Base-by-base conservation (phyloP, 2,329 filamentous ascomycete species). In the Karstenula rhodostoma region DNA sequence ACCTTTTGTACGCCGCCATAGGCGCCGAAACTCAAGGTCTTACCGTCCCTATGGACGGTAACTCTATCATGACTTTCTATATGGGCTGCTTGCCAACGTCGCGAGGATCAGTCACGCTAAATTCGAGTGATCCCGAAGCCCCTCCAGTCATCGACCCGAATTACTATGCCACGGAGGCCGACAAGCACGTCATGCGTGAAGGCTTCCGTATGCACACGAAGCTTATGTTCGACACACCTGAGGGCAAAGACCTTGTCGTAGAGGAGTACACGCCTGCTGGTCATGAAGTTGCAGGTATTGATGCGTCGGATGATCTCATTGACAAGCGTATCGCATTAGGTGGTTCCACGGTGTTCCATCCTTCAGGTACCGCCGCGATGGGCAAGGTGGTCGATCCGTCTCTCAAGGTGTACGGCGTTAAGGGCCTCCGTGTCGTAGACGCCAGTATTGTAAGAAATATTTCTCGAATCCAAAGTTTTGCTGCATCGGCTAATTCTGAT, bases 351-450 rank as follows among this genome's bases (percentile, higher is more conserved):
- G 82, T 78, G 37, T 88, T 84, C 82, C 87, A 89, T 67, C 86
- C 86, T 82, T 84, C 79, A 0, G 83, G 85, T 0, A 89, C 86
- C 0, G 79, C 79, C 1, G 83, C 82, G 72, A 88, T 89, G 86
- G 86, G 86, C 0, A 80, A 75, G 61, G 70, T 71, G 29, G 70
- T 72, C n/a, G 82, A 87, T 62, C 73, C 81, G 55, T 79, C 82
- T 43, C 72, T 87, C 1, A 74, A 75, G 1, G 85, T 87, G 1
- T 78, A 77, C 12, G 85, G 85, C 2, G 80, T 86, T 3, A 76
- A 78, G 59, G 79, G 80, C 1, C 69, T 87, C 13, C 76, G 85
- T 0, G 84, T 88, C 8, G 72, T 69, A 13, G 70, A 73, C 60
- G 72, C 69, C 6, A 71, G 68, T 63, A 55, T 70, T 10, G 71